Conservation (phyloP, 176 grass and related monocot species). For the Oryza rufipogon region DNA sequence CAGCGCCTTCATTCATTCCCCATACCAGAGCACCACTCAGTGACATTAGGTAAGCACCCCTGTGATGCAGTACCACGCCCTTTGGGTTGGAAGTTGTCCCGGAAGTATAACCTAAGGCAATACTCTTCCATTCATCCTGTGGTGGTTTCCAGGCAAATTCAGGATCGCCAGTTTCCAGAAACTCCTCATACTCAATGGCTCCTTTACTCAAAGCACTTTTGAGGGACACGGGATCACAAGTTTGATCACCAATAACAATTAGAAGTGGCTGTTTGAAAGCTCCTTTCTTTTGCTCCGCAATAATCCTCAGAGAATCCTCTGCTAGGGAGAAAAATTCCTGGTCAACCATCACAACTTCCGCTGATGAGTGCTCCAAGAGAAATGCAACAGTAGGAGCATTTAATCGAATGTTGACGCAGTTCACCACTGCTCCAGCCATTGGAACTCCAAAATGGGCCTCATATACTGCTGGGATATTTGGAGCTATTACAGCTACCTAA, state of each 20-base stretch:
- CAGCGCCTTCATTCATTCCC: slow-evolving; percentile 69
- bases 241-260: slow-evolving; percentile 79
- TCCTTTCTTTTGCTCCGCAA: slow-evolving; percentile 58
- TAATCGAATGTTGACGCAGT: slow-evolving; percentile 77
- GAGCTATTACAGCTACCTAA: slow-evolving; percentile 92
- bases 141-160: slow-evolving; percentile 79
- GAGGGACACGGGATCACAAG: slow-evolving; percentile 57
- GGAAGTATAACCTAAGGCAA: slow-evolving; percentile 86
- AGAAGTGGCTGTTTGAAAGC: slow-evolving; percentile 73
- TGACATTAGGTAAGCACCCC: slow-evolving; percentile 92
- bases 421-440: slow-evolving; percentile 89
- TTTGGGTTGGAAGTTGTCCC: slow-evolving; percentile 89
- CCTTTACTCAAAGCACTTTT: slow-evolving; percentile 68
- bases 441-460: slow-evolving; percentile 97
- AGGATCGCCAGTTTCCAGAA: slow-evolving; percentile 74
- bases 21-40: slow-evolving; percentile 67
- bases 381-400: slow-evolving; percentile 82
- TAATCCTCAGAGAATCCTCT: slow-evolving; percentile 73
- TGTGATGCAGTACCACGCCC: slow-evolving; percentile 87
- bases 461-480: slow-evolving; percentile 89
- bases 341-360: slow-evolving; percentile 81
- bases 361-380: slow-evolving; percentile 75
- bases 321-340: slow-evolving; percentile 82
- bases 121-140: slow-evolving; percentile 92
- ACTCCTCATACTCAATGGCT: slow-evolving; percentile 78